Conservation (phyloP, 2,329 filamentous ascomycete genomes). For the Trichoderma asperellum region DNA sequence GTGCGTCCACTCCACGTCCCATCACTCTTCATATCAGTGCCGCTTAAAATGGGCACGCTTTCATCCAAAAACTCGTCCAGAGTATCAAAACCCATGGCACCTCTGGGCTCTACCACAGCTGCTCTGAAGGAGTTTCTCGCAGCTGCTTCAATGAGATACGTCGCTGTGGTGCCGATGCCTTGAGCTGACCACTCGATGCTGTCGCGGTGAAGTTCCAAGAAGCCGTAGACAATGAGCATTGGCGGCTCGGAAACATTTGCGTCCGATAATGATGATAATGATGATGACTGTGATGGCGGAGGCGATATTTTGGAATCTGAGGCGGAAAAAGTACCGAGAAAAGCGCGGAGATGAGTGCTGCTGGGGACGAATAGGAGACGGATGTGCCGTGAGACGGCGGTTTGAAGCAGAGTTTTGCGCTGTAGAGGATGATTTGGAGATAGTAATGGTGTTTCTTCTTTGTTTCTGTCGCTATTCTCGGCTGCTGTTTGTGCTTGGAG, state of each 20-base stretch:
- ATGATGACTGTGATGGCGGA: neutral
- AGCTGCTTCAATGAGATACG: constrained; percentile 65
- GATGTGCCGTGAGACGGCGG: constrained; percentile 70
- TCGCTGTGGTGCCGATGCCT: constrained; percentile 66
- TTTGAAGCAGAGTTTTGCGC: constrained; percentile 67
- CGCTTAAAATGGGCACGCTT: constrained; percentile 65
- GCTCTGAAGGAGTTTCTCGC: constrained; percentile 48
- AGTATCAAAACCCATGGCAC: constrained; percentile 36
- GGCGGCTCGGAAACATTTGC: constrained; percentile 37
- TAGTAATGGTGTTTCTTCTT: neutral
- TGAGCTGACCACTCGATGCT: constrained; percentile 78
- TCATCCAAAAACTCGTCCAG: constrained; percentile 52
- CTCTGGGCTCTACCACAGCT: constrained; percentile 53
- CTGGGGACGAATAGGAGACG: constrained; percentile 74
- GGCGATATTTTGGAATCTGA: constrained; percentile 43
- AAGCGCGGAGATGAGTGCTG: constrained; percentile 76
- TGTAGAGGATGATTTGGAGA: constrained; percentile 50
- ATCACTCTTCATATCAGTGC: constrained; percentile 55
- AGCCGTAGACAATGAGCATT: constrained; percentile 65
- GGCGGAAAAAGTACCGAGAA: constrained; percentile 62
- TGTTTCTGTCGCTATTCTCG: constrained; percentile 8
- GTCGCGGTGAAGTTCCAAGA: constrained; percentile 66
- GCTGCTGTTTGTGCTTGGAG: neutral
- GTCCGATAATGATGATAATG: neutral
- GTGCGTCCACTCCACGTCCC: constrained; percentile 61